Evolutionary conservation across 2,329 filamentous ascomycete species (phyloP).

Genomic region (Xylaria sp.): DNA sequence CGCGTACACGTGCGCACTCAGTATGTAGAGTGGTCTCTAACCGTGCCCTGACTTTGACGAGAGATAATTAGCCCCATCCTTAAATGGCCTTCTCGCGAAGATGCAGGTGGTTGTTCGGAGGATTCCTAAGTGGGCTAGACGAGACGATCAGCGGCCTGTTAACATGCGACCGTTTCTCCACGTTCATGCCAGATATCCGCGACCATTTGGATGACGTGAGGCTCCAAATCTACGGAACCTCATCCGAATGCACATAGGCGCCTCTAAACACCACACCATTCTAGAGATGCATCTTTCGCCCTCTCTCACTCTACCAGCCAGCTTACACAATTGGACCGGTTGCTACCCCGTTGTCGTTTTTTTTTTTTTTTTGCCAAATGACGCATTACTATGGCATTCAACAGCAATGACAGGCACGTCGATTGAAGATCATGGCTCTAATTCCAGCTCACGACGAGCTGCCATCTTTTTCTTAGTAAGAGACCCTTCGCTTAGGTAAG

Average conservation of each 20-base stretch:
- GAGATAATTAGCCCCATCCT: constrained; percentile 23
- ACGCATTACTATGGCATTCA: background rate
- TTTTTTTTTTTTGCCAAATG: background rate
- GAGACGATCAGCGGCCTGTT: constrained; percentile 29
- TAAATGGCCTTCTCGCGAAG: background rate
- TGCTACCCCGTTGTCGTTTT: too few species aligned
- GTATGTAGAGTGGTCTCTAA: background rate
- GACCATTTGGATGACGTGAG: constrained; percentile 27
- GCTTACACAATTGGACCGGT: too few species aligned
- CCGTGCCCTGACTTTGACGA: background rate
- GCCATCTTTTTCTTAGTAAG: too few species aligned
- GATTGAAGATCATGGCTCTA: background rate
- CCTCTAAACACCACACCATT: too few species aligned
- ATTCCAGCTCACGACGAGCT: constrained; percentile 4
- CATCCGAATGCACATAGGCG: constrained; percentile 8
- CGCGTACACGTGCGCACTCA: background rate
- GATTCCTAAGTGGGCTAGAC: constrained; percentile 25
- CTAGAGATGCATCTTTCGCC: too few species aligned
- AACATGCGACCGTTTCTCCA: constrained; percentile 29
- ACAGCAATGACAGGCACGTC: background rate
- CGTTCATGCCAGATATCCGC: constrained; percentile 32
- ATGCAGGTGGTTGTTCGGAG: constrained; percentile 20
- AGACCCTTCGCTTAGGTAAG: constrained; percentile 21
- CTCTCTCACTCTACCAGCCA: too few species aligned
- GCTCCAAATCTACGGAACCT: constrained; percentile 28